phyloP scores from a whole-genome alignment of 305 asterid genomes.

The Fraxinus dipetala region DNA sequence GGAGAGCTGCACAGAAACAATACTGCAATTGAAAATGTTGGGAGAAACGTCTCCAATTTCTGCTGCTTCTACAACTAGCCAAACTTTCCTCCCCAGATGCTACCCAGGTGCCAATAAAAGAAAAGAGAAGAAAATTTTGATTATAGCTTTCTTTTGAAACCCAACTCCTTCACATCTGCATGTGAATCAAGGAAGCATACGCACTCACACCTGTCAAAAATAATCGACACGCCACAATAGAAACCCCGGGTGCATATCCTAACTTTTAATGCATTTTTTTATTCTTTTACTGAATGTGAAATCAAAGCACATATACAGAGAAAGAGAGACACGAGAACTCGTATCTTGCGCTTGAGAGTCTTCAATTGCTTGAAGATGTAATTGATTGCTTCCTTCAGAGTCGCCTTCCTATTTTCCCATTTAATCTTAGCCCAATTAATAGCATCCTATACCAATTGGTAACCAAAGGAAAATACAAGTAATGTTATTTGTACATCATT shows the following conservation, averaged over 20 bases:
- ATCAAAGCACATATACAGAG: neutral
- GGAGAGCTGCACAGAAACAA: neutral
- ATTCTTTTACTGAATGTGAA: neutral
- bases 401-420: constrained; percentile 40
- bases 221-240: neutral
- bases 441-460: too few relatives aligned
- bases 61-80: neutral
- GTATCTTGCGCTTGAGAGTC: constrained; percentile 32
- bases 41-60: neutral
- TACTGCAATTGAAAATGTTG: neutral
- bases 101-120: neutral
- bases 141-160: neutral
- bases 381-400: constrained; percentile 43
- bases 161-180: neutral
- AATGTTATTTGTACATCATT: too few relatives aligned
- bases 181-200: neutral
- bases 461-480: too few relatives aligned
- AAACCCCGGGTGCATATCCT: neutral
- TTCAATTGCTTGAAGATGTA: constrained; percentile 40
- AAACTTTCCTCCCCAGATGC: neutral
- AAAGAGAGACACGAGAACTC: neutral
- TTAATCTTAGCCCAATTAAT: too few relatives aligned
- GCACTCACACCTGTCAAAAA: neutral
- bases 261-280: neutral
- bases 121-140: neutral